Conservation (phyloP, 129 eudicot species). For the Smallanthus sonchifolius region DNA sequence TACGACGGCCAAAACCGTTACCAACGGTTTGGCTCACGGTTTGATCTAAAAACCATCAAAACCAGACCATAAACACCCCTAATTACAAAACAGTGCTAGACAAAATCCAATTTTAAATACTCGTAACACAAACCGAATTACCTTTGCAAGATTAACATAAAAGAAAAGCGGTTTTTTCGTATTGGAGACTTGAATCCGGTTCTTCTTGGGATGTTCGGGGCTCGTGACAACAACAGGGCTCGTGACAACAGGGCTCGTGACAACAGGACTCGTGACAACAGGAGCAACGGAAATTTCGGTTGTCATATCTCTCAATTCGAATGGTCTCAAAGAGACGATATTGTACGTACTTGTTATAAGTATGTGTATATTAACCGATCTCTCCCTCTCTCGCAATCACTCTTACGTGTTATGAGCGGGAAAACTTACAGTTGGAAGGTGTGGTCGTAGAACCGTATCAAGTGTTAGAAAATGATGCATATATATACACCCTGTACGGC, state of each 20-base stretch:
- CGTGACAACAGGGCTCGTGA: too few relatives aligned
- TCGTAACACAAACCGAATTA: neutral
- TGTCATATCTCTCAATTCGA: constrained; percentile 30
- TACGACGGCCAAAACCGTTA: too few relatives aligned
- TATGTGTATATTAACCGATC: constrained; percentile 27
- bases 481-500: constrained; percentile 6
- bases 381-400: constrained; percentile 17
- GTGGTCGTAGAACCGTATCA: constrained; percentile 31
- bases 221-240: constrained; percentile 25
- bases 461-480: constrained; percentile 16
- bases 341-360: constrained; percentile 21
- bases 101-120: neutral
- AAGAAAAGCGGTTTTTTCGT: constrained; percentile 95
- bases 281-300: constrained; percentile 37
- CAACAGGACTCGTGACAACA: constrained; percentile 28
- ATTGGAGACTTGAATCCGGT: constrained; percentile 89
- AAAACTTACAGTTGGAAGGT: constrained; percentile 21
- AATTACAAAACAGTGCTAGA: neutral
- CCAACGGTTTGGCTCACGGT: too few relatives aligned
- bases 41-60: too few relatives aligned
- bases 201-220: constrained; percentile 58
- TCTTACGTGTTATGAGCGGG: constrained; percentile 21
- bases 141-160: constrained; percentile 96
- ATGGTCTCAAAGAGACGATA: constrained; percentile 29
- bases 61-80: too few relatives aligned